Conservation (phyloP, 768 basidiomycete species). For the Podaxis sp. region DNA sequence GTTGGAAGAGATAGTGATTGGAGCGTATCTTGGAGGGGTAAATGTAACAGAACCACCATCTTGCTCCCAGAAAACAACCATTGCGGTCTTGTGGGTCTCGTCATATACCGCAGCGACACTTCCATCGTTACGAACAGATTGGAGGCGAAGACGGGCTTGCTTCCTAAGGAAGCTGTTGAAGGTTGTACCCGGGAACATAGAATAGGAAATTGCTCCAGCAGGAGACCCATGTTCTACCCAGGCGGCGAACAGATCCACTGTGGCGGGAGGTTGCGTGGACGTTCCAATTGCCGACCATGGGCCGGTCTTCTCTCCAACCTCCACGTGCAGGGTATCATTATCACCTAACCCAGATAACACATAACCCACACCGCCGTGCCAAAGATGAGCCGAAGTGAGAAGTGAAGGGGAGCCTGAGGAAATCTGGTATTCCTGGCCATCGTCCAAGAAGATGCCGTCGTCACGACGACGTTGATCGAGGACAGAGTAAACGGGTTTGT, state of each 20-base stretch:
- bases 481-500: conserved; percentile 56
- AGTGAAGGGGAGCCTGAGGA: conserved; percentile 17
- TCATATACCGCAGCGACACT: conserved; percentile 54
- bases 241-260: conserved; percentile 64
- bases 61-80: conserved; percentile 59
- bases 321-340: conserved; percentile 31
- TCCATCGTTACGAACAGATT: conserved; percentile 45
- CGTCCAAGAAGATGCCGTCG: conserved; percentile 45
- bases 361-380: conserved; percentile 72
- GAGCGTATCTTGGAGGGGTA: conserved; percentile 20
- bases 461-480: conserved; percentile 61
- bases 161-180: conserved; percentile 40
- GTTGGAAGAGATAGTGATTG: conserved; percentile 35
- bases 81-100: conserved; percentile 34
- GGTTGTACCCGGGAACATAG: conserved; percentile 52
- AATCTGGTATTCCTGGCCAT: conserved; percentile 18
- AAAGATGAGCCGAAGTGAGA: conserved; percentile 38
- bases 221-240: conserved; percentile 48
- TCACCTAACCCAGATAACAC: conserved; percentile 31
- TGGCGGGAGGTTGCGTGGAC: conserved; percentile 56
- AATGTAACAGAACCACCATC: conserved; percentile 45
- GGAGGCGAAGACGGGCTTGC: conserved; percentile 27
- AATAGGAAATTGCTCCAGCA: conserved; percentile 46
- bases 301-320: conserved; percentile 51
- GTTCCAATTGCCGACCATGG: conserved; percentile 65